These are phyloP conservation scores for Ceratobasidium sp. DNA, from an alignment of 1,284 basidiomycete species.

Conservation along the genomic window DNA sequence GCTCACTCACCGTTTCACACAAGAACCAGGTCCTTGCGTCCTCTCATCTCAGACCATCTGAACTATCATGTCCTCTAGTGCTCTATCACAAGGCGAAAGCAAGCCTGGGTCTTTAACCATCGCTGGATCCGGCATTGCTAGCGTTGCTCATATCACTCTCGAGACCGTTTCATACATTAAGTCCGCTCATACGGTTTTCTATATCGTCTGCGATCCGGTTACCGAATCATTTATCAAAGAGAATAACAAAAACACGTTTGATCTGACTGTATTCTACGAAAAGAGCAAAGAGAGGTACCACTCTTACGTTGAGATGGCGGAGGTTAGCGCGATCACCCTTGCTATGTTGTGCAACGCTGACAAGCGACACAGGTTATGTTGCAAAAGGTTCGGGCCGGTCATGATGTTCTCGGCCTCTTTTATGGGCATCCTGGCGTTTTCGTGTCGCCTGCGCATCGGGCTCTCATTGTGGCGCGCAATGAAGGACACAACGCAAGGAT, in stretches of 20 bases:
- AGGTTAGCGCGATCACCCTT: not conserved
- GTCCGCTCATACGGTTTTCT: not conserved
- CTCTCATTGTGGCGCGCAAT: not conserved
- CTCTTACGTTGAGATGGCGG: not conserved
- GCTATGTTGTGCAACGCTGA: not conserved
- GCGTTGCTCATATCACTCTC: not conserved
- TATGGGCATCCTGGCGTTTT: conserved; percentile 4
- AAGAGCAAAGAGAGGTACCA: not conserved
- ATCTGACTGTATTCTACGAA: not conserved
- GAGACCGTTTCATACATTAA: not conserved
- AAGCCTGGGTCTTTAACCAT: too few relatives aligned
- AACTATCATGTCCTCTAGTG: too few relatives aligned
- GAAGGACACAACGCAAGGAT: not conserved
- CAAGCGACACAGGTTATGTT: not conserved
- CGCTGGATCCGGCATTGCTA: not conserved
- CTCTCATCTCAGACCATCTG: too few relatives aligned
- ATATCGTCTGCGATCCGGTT: not conserved
- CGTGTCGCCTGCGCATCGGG: not conserved
- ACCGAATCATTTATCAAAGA: not conserved
- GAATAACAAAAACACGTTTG: not conserved
- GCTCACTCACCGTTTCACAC: too few relatives aligned
- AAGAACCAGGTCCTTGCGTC: too few relatives aligned
- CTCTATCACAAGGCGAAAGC: too few relatives aligned
- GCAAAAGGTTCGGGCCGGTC: not conserved
- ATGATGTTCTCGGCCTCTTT: not conserved